Evolutionary conservation across 805 yeast genomes (phyloP).

Genomic region (Candida qinlingensis): DNA sequence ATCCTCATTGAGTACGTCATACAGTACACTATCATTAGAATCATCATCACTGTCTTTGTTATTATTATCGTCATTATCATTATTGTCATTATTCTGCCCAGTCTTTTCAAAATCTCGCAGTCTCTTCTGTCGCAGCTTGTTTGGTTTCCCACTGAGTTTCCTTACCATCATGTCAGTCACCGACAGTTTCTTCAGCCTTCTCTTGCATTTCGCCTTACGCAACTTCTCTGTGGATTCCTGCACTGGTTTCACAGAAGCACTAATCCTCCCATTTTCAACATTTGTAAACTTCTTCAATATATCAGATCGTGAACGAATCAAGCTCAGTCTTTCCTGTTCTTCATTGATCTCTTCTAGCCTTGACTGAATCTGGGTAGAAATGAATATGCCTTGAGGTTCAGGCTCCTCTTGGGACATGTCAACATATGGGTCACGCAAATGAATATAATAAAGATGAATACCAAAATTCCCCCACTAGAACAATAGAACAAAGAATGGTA

Average conservation of each 20-base stretch:
- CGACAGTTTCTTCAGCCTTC: constrained; percentile 2
- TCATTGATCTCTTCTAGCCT: constrained; percentile 18
- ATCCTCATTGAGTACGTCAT: background rate
- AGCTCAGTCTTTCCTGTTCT: background rate
- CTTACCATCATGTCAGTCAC: constrained; percentile 4
- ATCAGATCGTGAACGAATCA: background rate
- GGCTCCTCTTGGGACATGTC: background rate
- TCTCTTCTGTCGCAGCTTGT: constrained; percentile 1
- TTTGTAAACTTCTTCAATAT: constrained; percentile 4
- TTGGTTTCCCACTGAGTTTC: constrained; percentile 9
- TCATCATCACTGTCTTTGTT: background rate
- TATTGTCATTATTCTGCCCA: background rate
- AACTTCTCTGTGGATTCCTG: background rate
- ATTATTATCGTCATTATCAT: background rate
- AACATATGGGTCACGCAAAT: background rate
- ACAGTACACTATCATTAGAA: background rate
- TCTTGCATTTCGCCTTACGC: background rate
- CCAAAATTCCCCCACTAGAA: too few relatives aligned
- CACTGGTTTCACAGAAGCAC: background rate
- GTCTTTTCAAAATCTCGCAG: background rate
- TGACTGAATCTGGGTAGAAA: constrained; percentile 23
- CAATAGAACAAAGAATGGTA: too few relatives aligned
- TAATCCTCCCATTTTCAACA: background rate
- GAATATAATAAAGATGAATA: background rate
- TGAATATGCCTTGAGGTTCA: constrained; percentile 7